Evolutionary conservation across 1,284 basidiomycete genomes (phyloP).

Genomic region (Rhodotorula sp.): DNA sequence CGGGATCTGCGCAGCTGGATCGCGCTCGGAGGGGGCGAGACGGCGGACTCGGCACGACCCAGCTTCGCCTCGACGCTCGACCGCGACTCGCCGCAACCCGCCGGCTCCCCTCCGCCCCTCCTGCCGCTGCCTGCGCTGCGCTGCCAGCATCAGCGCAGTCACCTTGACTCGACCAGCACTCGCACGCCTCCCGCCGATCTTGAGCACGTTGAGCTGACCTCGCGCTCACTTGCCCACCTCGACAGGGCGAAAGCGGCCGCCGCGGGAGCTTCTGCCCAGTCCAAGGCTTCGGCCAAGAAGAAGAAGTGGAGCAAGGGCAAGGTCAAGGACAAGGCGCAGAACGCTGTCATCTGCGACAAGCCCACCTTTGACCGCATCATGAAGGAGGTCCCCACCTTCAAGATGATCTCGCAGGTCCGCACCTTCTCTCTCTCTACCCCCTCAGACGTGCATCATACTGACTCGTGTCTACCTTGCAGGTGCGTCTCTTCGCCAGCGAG

Average conservation of each 20-base stretch:
- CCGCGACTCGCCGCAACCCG: no score
- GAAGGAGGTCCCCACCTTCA: conserved; percentile 99
- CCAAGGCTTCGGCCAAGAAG: conserved; percentile 43
- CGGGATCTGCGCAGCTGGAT: no score
- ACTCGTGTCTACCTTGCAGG: no score
- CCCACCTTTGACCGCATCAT: conserved; percentile 65
- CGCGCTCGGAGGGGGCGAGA: no score
- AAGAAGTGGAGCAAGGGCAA: conserved; percentile 47
- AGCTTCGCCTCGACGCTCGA: no score
- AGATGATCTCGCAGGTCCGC: conserved; percentile 83
- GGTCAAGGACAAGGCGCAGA: conserved; percentile 55
- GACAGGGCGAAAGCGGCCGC: conserved; percentile 31
- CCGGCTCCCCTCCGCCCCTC: no score
- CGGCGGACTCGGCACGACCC: no score
- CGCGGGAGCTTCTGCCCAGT: conserved; percentile 26
- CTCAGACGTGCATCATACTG: no score
- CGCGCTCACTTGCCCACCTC: not conserved
- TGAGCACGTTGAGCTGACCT: not conserved
- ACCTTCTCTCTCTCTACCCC: not conserved
- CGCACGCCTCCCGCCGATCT: not conserved
- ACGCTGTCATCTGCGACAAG: conserved; percentile 93
- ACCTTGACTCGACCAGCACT: not conserved
- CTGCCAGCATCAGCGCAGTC: no score
- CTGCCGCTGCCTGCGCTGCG: no score
- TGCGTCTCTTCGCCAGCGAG: no score